These are phyloP conservation scores for Anthracocystis panici-leucophaei DNA, from an alignment of 1,284 basidiomycete genomes.

Conservation along the genomic window DNA sequence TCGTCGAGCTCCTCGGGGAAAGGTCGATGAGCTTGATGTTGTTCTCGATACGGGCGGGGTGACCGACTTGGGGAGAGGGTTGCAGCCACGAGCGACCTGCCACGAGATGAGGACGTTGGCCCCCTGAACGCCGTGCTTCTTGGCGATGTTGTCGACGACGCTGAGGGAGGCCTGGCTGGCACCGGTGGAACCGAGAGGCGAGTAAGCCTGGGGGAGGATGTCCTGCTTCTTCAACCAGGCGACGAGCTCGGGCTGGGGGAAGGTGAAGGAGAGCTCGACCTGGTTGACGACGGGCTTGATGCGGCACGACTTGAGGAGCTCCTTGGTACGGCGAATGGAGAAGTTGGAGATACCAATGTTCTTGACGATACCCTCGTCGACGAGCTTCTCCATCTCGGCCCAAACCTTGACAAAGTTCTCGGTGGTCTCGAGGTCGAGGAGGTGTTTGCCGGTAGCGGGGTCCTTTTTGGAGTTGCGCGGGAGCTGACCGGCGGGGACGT, in stretches of 20 bases:
- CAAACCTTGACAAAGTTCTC: constrained; percentile 56
- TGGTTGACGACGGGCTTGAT: constrained; percentile 65
- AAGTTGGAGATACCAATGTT: constrained; percentile 76
- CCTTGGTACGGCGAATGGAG: constrained; percentile 61
- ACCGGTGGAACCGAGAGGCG: constrained; percentile 58
- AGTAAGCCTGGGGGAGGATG: constrained; percentile 61
- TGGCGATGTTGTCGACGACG: constrained; percentile 59
- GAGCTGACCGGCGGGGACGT: constrained; percentile 55
- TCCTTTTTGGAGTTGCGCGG: constrained; percentile 63
- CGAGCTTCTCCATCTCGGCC: constrained; percentile 59
- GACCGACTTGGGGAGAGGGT: constrained; percentile 55
- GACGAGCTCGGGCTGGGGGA: constrained; percentile 82
- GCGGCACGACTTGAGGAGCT: constrained; percentile 53
- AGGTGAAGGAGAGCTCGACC: constrained; percentile 62
- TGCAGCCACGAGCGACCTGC: constrained; percentile 62
- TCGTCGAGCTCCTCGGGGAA: constrained; percentile 71
- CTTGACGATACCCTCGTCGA: constrained; percentile 61
- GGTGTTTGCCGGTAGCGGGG: constrained; percentile 71
- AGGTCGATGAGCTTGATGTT: constrained; percentile 71
- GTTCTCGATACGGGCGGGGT: constrained; percentile 55
- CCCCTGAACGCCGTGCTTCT: constrained; percentile 55
- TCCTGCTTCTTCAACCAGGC: constrained; percentile 73
- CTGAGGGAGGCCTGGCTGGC: constrained; percentile 49
- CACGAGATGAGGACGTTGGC: constrained; percentile 61
- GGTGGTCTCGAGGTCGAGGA: constrained; percentile 77